Base-by-base conservation (phyloP, 73 alveolate species). In the Paramecium octaurelia region DNA sequence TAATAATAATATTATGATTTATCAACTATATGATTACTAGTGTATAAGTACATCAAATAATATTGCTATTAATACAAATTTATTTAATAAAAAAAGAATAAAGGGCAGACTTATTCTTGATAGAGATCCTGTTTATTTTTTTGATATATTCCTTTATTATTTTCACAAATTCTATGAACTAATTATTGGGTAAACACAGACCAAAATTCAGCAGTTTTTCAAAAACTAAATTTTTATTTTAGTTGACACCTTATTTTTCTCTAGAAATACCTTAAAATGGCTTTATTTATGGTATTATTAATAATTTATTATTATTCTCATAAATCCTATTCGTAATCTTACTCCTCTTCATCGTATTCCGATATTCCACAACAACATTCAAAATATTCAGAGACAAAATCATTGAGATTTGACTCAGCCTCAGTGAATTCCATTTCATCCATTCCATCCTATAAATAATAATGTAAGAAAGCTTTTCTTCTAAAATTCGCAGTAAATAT, bases 341-440 rank as follows among this genome's bases (percentile, higher is more conserved):
- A 59, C 4, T 27, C n/a, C 0, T 59, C 77, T 59, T 18, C 77
- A 23, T 59, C 77, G 9, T 59, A n/a, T 3, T n/a, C 6, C 3
- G 11, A 20, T 21, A 6, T 8, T 3, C 7, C 18, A 8, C 77
- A 59, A n/a, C 77, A 59, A 11, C 4, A 59, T 4, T 23, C 24
- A 18, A 29, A 70, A 94, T 95, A 95, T 86, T 95, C 98, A 44
- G 95, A 76, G 80, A 95, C 97, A 80, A 95, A 80, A 35, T 95
- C 98, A 87, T 95, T 95, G 92, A 95, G 85, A 84, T 93, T 86
- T 20, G 94, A 42, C 59, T 93, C 95, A 50, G 96, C 95, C 42
- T 90, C 96, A 40, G 94, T 75, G 77, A 89, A 88, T 92, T 93
- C 97, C 95, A 88, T 89, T 86, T 93, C 95, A 71, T 93, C 97